phyloP scores from a whole-genome alignment of 257 asterid genomes.

The Lithospermum erythrorhizon region DNA sequence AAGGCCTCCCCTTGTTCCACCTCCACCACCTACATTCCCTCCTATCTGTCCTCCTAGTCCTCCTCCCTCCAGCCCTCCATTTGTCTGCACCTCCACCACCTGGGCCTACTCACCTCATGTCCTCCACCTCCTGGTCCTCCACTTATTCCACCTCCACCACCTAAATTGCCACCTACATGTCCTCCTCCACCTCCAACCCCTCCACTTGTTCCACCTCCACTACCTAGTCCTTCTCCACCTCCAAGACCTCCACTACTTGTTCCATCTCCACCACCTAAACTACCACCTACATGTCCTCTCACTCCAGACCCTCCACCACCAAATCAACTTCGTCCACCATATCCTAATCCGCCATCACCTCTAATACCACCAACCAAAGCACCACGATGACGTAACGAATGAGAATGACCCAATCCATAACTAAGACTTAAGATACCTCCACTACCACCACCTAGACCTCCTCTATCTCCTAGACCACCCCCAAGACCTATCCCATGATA shows the following conservation, averaged over 20 bases:
- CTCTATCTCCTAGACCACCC: constrained; percentile 14
- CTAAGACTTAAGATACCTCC: constrained; percentile 13
- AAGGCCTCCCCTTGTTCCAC: constrained; percentile 7
- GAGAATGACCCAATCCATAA: constrained; percentile 14
- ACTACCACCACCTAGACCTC: constrained; percentile 10
- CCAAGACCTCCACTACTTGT: constrained; percentile 9
- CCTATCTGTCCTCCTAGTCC: constrained; percentile 24
- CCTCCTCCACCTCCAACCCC: constrained; percentile 11
- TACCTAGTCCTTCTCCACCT: constrained; percentile 13
- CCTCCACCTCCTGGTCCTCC: constrained; percentile 15
- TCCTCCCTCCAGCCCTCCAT: constrained; percentile 11
- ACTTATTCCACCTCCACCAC: constrained; percentile 8
- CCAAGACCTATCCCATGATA: constrained; percentile 21
- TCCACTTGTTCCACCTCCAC: constrained; percentile 6
- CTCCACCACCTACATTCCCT: constrained; percentile 18
- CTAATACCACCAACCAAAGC: constrained; percentile 14
- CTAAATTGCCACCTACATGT: constrained; percentile 5
- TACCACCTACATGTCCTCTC: constrained; percentile 1
- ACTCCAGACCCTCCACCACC: constrained; percentile 1
- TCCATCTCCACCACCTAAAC: constrained; percentile 9
- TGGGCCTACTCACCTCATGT: no score
- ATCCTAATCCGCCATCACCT: constrained; percentile 6
- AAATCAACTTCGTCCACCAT: not conserved
- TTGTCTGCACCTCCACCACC: constrained; percentile 9
- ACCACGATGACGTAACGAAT: constrained; percentile 12